phyloP scores from a whole-genome alignment of 306 rosid genomes.

The Potentilla sterilis region DNA sequence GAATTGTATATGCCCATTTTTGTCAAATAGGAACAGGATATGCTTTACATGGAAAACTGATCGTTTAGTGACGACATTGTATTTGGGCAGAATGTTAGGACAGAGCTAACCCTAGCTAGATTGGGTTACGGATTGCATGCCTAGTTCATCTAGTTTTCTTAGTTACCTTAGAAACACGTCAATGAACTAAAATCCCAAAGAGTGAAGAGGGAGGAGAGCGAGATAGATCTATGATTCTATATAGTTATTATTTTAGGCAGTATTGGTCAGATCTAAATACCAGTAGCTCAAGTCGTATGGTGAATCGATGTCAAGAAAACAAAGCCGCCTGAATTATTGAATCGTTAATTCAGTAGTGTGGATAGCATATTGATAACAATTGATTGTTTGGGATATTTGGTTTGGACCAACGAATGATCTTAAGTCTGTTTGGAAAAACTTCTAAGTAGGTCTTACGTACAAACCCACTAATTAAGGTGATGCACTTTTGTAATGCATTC shows the following conservation, averaged over 20 bases:
- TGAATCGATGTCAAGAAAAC: not conserved
- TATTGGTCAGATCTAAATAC: not conserved
- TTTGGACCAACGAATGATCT: not conserved
- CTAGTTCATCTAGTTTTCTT: not conserved
- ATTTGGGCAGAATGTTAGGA: not conserved
- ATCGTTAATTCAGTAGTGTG: too few species aligned
- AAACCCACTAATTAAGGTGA: not conserved
- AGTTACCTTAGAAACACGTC: not conserved
- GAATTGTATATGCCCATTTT: not conserved
- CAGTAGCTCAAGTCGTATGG: not conserved
- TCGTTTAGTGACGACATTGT: not conserved
- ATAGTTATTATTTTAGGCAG: not conserved
- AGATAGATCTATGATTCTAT: not conserved
- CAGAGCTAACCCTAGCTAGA: not conserved
- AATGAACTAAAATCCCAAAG: not conserved
- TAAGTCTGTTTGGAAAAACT: not conserved
- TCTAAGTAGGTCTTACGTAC: not conserved
- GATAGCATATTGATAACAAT: not conserved
- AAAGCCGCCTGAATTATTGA: too few species aligned
- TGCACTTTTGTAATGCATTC: not conserved
- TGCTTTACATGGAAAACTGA: not conserved
- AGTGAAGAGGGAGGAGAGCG: not conserved
- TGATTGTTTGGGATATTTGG: not conserved
- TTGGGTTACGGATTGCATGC: too few species aligned
- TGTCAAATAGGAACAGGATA: not conserved